Evolutionary conservation across 768 basidiomycete genomes (phyloP), one percentile per base, ranked within the genome.

Genomic region (Mycena epipterygia): DNA sequence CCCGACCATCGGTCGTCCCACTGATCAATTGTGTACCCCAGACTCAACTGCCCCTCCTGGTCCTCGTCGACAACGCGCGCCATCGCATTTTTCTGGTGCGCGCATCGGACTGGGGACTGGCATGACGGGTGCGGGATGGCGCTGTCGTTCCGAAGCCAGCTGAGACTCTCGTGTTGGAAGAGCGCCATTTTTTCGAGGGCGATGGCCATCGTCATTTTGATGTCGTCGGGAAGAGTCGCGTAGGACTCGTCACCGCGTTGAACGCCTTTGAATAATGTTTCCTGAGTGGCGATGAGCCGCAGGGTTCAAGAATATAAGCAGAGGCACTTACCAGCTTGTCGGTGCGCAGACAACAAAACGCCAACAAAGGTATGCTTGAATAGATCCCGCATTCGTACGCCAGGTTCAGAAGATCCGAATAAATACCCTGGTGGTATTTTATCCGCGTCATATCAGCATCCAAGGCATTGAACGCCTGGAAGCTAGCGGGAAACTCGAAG

Each of bases 401-500:
- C 29, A 60, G 29, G 19, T n/a, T 29, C 42, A 60, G 29, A 2
- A 60, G 25, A 30, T 60, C 41, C 16, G 16, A 5, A 21, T 29
- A 29, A 19, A 42, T 19, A 5, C 56, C 56, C n/a, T 21, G 14
- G 17, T 30, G 27, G 39, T 42, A 37, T n/a, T 58, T 41, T 41
- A 42, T 58, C 16, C 17, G 7, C n/a, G 33, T 57, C 23, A 58
- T 14, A 9, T n/a, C 35, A 27, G 23, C n/a, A 25, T 58, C 25
- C 13, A 25, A 9, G 30, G 6, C 16, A 39, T 41, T 58, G 37
- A n/a, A 42, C 7, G 57, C 66, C 9, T 29, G 32, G 19, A 67
- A 48, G 48, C 64, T 55, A 1, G 32, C 19, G 21, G 72, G 72
- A 46, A 70, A 70, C 41, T 69, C 72, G 33, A 32, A 42, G 21